These are phyloP conservation scores for Aspergillus homomorphus DNA, from an alignment of 495 filamentous ascomycete species.

Conservation along the genomic window DNA sequence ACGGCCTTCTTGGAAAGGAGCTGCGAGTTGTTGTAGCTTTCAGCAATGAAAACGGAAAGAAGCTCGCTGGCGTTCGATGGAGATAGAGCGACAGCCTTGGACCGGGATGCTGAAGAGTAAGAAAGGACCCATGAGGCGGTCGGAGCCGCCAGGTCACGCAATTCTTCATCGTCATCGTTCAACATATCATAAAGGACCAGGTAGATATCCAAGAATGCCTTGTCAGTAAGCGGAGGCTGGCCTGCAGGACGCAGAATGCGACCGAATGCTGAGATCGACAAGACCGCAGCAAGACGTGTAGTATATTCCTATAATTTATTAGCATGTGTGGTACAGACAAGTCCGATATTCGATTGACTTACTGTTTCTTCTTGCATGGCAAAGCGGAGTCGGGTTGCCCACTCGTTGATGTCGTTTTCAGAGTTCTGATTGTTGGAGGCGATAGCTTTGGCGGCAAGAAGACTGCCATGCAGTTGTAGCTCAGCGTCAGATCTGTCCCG, in stretches of 20 bases:
- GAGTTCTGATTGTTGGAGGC: conserved; percentile 19
- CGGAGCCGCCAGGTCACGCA: conserved; percentile 63
- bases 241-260: conserved; percentile 25
- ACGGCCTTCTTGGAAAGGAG: conserved; percentile 30
- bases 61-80: conserved; percentile 47
- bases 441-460: conserved; percentile 55
- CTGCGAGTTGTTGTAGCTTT: conserved; percentile 34
- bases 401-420: conserved; percentile 26
- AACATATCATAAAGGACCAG: conserved; percentile 60
- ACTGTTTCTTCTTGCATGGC: conserved; percentile 45
- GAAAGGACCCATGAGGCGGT: conserved; percentile 45
- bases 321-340: background rate
- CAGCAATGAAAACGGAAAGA: conserved; percentile 43
- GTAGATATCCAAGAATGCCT: conserved; percentile 43
- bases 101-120: conserved; percentile 30
- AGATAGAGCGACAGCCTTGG: conserved; percentile 32
- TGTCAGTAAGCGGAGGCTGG: conserved; percentile 26
- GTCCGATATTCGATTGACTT: conserved; percentile 9
- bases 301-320: conserved; percentile 55
- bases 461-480: conserved; percentile 49
- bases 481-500: conserved; percentile 42
- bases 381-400: conserved; percentile 35
- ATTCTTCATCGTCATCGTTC: conserved; percentile 88
- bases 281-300: conserved; percentile 57
- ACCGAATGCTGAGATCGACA: conserved; percentile 36